Base-by-base conservation (phyloP, 805 yeast species). In the Lipomyces chichibuensis region DNA sequence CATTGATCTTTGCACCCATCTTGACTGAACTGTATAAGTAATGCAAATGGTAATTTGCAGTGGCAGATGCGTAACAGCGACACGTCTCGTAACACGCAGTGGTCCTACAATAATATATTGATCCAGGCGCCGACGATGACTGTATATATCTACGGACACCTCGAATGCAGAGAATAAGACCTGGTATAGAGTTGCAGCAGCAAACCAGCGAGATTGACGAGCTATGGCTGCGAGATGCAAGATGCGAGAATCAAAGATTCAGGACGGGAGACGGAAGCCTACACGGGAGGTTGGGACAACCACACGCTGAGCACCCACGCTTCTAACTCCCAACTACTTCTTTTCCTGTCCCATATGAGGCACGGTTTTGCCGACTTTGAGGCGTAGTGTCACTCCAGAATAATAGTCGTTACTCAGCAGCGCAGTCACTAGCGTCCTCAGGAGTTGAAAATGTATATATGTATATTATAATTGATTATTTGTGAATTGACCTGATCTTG, bases 1-100 rank as follows among this genome's bases (percentile, higher is more conserved):
- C 49, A 27, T 65, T 65, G 14, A 59, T 52, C 37, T 60, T 65
- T 37, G 63, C 25, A 2, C 64, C 65, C 62, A 65, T 51, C 4
- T 13, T 27, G 33, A 43, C 9, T 43, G 25, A n/a, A n/a, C 3
- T 43, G 9, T 5, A 14, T n/a, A 17, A 8, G 9, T 17, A n/a
- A 43, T 17, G 49, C 49, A 17, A n/a, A 43, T n/a, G 20, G 49
- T 17, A 43, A 43, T 43, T n/a, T 5, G 23, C 23, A 17, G 49
- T 43, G 23, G 23, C 20, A 43, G 49, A 17, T 43, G 49, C 49
- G 23, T 17, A 43, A 43, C n/a, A 17, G 11, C 23, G 23, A 43
- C 23, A 43, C 23, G 23, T 8, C 23, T 6, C 8, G 49, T 8
- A 43, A n/a, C 39, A 43, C n/a, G 20, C 9, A 2, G 8, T n/a